phyloP scores from a whole-genome alignment of 306 rosid species.

The Casuarina equisetifolia region DNA sequence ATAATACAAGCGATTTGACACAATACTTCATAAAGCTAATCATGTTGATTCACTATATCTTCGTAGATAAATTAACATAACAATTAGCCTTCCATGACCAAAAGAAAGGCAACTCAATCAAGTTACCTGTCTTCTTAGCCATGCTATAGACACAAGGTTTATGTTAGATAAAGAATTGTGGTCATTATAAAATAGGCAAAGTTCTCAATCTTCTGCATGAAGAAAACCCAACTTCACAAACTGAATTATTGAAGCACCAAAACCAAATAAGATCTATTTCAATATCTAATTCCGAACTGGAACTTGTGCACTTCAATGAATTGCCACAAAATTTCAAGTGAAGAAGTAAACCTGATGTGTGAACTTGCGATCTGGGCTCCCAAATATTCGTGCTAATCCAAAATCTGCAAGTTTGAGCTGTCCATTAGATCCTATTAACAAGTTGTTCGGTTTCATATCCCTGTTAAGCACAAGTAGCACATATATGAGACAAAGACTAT shows the following conservation, averaged over 20 bases:
- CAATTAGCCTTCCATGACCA: background rate
- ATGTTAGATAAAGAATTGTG: background rate
- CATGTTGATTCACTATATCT: background rate
- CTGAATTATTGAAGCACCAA: background rate
- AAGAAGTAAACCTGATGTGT: constrained; percentile 82
- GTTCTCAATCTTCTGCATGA: background rate
- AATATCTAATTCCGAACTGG: constrained; percentile 10
- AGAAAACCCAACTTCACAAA: background rate
- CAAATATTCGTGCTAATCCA: constrained; percentile 96
- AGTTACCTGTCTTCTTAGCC: background rate
- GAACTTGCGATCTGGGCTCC: constrained; percentile 93
- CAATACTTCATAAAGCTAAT: background rate
- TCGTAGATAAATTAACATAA: background rate
- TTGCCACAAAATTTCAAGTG: constrained; percentile 14
- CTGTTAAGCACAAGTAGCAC: constrained; percentile 47
- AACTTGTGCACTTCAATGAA: constrained; percentile 10
- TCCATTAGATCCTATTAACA: constrained; percentile 91
- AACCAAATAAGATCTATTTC: background rate
- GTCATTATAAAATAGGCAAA: background rate
- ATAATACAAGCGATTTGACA: background rate
- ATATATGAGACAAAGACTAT: constrained; percentile 26
- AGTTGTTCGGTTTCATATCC: constrained; percentile 98
- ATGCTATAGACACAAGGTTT: background rate
- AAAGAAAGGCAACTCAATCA: background rate
- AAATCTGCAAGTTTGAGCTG: constrained; percentile 97